Base-by-base conservation (phyloP, 345 rosid species). In the Conringia planisiliqua region DNA sequence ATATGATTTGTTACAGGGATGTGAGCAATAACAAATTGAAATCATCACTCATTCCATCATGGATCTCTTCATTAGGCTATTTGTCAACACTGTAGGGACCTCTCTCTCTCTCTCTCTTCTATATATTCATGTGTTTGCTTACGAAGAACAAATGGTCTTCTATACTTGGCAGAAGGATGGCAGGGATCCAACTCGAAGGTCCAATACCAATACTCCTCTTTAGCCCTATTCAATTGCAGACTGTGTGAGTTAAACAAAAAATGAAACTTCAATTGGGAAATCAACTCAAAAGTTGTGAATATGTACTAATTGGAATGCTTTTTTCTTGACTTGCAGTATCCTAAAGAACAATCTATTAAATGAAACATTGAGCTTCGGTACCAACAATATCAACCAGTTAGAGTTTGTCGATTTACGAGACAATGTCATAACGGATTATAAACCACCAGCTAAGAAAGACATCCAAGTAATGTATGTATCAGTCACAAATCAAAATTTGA, bases 1-100 rank as follows among this genome's bases (percentile, higher is more conserved):
- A 60, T 50, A 58, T 62, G 63, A 10, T 10, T 68, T 18, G 40
- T 55, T 22, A 70, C 85, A 94, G 98, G 81, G 97, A 89, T 71
- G 63, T 91, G 66, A 90, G 97, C 80, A 90, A 85, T 75, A 94
- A 94, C 17, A 80, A 71, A 40, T 90, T 94, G 46, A 68, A 65
- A 3, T 6, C 66, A 10, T 36, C 92, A 39, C 73, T 40, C 7
- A 47, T 91, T 74, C 95, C 93, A 50, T 13, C 80, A 3, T 94
- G 97, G 97, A 32, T 86, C 39, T 63, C 82, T 26, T 62, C 80
- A 6, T 72, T 85, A 38, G 59, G 20, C 32, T 72, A 85, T 30
- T 66, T 91, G 62, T 81, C 93, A 76, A 84, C 95, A 73, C 62
- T 91, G 97, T 94, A 94, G 12, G 84, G 50, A 18, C 76, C 69